phyloP scores from a whole-genome alignment of 2,329 filamentous ascomycete species.

The Pseudocercospora cruenta region DNA sequence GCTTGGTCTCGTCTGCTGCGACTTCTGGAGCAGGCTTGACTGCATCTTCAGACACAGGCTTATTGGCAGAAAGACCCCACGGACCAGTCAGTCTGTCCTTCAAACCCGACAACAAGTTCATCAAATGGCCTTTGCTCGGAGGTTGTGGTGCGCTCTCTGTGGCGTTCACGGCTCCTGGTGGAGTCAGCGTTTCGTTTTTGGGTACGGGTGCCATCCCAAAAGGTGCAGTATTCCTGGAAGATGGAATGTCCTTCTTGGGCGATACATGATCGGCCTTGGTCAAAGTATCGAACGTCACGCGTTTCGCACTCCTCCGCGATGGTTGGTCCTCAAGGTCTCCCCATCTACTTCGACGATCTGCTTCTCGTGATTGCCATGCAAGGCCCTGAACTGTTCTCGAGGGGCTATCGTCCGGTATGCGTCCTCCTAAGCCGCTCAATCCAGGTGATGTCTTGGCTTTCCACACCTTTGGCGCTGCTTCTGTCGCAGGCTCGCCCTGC shows the following conservation, averaged over 20 bases:
- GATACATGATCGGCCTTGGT: slow-evolving; percentile 17
- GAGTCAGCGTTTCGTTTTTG: neutral
- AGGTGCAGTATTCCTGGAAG: neutral
- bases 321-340: neutral
- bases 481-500: neutral
- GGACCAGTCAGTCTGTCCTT: neutral
- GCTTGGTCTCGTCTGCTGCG: neutral
- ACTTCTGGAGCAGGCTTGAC: neutral
- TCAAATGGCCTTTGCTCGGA: neutral
- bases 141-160: neutral
- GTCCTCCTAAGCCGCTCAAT: slow-evolving; percentile 14
- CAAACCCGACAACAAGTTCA: neutral
- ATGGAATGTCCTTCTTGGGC: slow-evolving; percentile 8
- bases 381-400: neutral
- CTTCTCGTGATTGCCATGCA: neutral
- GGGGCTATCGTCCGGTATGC: neutral
- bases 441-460: slow-evolving; percentile 23
- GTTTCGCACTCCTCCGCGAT: neutral
- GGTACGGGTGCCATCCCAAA: neutral
- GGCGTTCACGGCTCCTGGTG: neutral
- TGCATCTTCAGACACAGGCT: neutral
- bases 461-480: slow-evolving; percentile 7
- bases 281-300: slow-evolving; percentile 14
- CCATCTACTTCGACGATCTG: slow-evolving; percentile 3
- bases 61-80: neutral